These are phyloP conservation scores for Eucalyptus shirleyi DNA, from an alignment of 345 rosid genomes.

Conservation along the genomic window DNA sequence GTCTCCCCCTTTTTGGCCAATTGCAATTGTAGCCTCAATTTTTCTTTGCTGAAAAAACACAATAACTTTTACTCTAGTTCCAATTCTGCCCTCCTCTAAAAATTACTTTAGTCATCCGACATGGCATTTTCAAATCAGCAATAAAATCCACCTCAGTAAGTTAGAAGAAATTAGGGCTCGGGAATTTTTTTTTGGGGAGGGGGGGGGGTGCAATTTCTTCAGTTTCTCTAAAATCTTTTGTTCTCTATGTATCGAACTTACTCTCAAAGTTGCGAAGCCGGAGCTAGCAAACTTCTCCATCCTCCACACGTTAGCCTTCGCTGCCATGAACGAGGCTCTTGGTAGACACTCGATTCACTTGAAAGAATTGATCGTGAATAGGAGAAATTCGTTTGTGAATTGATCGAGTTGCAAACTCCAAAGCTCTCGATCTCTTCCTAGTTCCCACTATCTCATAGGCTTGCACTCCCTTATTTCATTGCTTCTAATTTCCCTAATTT, in stretches of 20 bases:
- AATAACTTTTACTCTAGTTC: background rate
- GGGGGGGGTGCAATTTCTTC: background rate
- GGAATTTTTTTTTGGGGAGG: background rate
- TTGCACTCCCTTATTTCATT: background rate
- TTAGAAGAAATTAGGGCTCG: background rate
- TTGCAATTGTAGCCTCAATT: background rate
- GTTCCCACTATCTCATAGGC: background rate
- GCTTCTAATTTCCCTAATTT: background rate
- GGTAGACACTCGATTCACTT: background rate
- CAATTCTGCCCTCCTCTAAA: background rate
- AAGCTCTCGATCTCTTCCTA: background rate
- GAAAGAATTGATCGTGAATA: background rate
- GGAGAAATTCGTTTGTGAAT: background rate
- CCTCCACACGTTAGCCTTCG: background rate
- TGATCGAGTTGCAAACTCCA: background rate
- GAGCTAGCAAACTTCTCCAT: background rate
- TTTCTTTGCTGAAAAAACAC: background rate
- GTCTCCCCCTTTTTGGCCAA: background rate
- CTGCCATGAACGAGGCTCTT: background rate
- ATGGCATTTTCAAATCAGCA: background rate
- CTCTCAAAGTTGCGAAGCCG: background rate
- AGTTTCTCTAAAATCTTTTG: background rate
- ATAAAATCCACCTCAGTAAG: background rate
- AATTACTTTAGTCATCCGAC: background rate
- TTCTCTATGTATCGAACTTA: background rate